These are phyloP conservation scores for Fraxinus angustifolia DNA, from an alignment of 305 asterid species.

Conservation along the genomic window DNA sequence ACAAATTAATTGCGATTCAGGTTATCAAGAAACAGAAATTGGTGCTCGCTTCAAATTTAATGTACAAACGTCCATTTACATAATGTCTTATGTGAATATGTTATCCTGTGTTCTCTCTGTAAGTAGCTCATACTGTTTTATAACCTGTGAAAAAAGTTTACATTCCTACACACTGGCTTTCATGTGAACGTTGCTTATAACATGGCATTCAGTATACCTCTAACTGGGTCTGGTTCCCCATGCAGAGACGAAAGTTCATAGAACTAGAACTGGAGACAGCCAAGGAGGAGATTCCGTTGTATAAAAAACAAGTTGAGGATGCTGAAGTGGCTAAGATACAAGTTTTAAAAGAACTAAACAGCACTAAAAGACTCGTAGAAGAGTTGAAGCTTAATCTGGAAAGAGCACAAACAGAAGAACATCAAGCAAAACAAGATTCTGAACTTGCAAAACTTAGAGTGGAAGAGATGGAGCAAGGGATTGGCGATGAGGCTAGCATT, in stretches of 20 bases:
- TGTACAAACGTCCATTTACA: not conserved
- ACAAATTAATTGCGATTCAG: not conserved
- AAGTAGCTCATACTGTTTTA: not conserved
- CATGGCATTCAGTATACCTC: not conserved
- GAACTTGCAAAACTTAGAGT: constrained; percentile 87
- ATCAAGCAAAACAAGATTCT: constrained; percentile 83
- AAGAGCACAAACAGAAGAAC: constrained; percentile 82
- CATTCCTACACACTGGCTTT: not conserved
- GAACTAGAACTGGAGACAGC: constrained; percentile 79
- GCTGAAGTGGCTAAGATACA: constrained; percentile 74
- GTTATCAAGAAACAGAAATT: not conserved
- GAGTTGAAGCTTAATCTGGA: constrained; percentile 89
- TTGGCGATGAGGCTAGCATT: constrained; percentile 73
- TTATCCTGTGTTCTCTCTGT: not conserved
- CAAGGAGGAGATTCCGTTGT: constrained; percentile 77
- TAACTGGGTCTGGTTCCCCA: not conserved
- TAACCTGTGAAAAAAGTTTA: not conserved
- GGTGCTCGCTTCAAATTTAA: not conserved
- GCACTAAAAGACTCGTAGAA: constrained; percentile 76
- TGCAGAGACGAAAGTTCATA: constrained; percentile 76
- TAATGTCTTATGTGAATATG: not conserved
- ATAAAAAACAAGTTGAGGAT: constrained; percentile 56
- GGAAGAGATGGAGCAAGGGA: constrained; percentile 92
- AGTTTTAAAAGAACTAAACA: constrained; percentile 65
- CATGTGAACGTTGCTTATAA: not conserved